Base-by-base conservation (phyloP, 306 rosid species). In the Quercus berberidifolia region DNA sequence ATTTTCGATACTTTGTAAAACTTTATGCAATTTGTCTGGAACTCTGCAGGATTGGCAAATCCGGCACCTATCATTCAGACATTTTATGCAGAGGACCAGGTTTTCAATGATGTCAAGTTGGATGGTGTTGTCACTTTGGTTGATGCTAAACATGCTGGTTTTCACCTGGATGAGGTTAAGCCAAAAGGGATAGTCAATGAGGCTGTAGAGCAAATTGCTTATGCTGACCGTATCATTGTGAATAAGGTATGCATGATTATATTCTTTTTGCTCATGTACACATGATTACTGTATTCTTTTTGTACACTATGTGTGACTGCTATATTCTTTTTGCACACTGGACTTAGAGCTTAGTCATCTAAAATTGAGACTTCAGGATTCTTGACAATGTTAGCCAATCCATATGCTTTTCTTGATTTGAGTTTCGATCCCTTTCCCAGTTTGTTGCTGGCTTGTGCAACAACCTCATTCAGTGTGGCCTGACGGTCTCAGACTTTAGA, bases 41-140 rank as follows among this genome's bases (percentile, higher is more conserved):
- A 55, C 30, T 79, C 55, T 71, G 41, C 76, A 95, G 99, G 99
- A 75, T 89, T 95, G 94, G 98, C 99, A 3, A 95, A 95, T 84
- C 99, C 99, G 5, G 87, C 99, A 25, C 99, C 97, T 15, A 95
- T 95, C 80, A 92, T 95, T 73, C 98, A 95, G 86, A 95, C 99
- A 69, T 95, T 95, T 79, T 95, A 95, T 79, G 98, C 98, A 0
- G 99, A 95, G 81, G 98, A 92, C 74, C 21, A 80, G 54, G 80
- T 92, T 80, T 95, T 92, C 62, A 90, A 92, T 5, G 96, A 86
- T 18, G 99, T 95, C 78, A 95, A 95, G 85, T 87, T 93, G 87
- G 99, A 95, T 74, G 98, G 99, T 71, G 99, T 95, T 79, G 99
- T 95, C 59, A 95, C 99, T 13, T 85, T 95, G 87, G 99, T 95